Base-by-base conservation (phyloP, 169 alveolate genomes). In the Besnoitia besnoiti region DNA sequence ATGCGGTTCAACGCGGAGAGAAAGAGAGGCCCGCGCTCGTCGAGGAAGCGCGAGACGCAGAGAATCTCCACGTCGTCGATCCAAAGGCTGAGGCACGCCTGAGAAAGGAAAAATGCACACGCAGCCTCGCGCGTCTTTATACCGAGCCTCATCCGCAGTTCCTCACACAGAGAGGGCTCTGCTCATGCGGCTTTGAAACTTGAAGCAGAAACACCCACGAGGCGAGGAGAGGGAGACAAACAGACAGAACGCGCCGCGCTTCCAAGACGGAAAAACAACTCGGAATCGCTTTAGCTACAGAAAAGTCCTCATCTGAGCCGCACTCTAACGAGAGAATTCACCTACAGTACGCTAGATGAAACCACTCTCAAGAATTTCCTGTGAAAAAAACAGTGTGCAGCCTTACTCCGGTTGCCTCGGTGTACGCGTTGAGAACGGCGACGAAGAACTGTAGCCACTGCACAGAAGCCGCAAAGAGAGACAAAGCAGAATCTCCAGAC, bases 361-460 rank as follows among this genome's bases (percentile, higher is more conserved):
- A n/a, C n/a, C n/a, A n/a, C n/a, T n/a, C n/a, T n/a, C n/a, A n/a
- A n/a, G n/a, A n/a, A n/a, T n/a, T n/a, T n/a, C n/a, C n/a, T n/a
- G n/a, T n/a, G n/a, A n/a, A 55, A 55, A 55, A 10, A 3, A 19
- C 4, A 16, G 24, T 19, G 24, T 5, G 21, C 7, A 16, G 10
- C 10, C 80, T 67, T 35, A 67, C 80, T 42, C 44, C 47, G 14
- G 42, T 67, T 42, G 42, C 80, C 44, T 30, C 2, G 44, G 19
- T 19, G 12, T 16, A 7, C 46, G 39, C 80, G 40, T 1, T 42
- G 80, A 67, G 80, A 30, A 67, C 39, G 0, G 80, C 80, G 2
- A 35, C 80, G n/a, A 67, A 67, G 42, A 33, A 67, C 2, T n/a
- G 44, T n/a, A 67, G 39, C 80, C 80, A 67, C 80, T 67, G 80